These are phyloP conservation scores for Colletotrichum sansevieriae DNA, from an alignment of 2,329 filamentous ascomycete genomes.

Conservation along the genomic window DNA sequence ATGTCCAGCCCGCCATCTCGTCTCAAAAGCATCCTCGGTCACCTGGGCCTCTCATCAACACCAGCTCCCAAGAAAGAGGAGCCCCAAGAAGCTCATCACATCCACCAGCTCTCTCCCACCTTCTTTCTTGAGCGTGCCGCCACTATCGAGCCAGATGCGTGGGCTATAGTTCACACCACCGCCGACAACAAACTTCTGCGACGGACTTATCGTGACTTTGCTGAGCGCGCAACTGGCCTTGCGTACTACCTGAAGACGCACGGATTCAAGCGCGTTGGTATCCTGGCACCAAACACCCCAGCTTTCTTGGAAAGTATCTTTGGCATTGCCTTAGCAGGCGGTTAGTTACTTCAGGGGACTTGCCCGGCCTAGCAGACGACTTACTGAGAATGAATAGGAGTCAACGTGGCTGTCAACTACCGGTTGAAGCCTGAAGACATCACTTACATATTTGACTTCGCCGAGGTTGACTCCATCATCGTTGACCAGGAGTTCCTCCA, in stretches of 20 bases:
- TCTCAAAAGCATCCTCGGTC: constrained; percentile 68
- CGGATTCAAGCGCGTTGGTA: constrained; percentile 81
- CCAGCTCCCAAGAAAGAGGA: constrained; percentile 44
- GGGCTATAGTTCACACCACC: constrained; percentile 88
- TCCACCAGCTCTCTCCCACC: constrained; percentile 87
- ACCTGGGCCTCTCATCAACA: constrained; percentile 56
- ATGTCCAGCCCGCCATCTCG: constrained; percentile 77
- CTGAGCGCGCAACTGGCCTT: constrained; percentile 87
- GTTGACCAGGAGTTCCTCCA: constrained; percentile 84
- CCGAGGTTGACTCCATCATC: constrained; percentile 88
- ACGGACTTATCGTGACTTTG: constrained; percentile 83
- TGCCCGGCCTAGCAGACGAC: background rate
- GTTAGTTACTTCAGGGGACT: background rate
- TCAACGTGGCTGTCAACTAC: constrained; percentile 77
- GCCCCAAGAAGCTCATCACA: constrained; percentile 66
- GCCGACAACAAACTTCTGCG: constrained; percentile 80
- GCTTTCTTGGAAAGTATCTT: constrained; percentile 94
- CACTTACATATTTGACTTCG: constrained; percentile 88
- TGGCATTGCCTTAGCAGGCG: constrained; percentile 86
- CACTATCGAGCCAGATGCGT: constrained; percentile 85
- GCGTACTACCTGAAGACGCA: constrained; percentile 88
- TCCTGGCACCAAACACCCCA: constrained; percentile 92
- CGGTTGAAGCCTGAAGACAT: constrained; percentile 86
- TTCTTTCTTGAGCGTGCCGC: constrained; percentile 89
- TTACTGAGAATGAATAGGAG: constrained; percentile 54